phyloP scores from a whole-genome alignment of 495 filamentous ascomycete species.

The Recurvomyces mirabilis region DNA sequence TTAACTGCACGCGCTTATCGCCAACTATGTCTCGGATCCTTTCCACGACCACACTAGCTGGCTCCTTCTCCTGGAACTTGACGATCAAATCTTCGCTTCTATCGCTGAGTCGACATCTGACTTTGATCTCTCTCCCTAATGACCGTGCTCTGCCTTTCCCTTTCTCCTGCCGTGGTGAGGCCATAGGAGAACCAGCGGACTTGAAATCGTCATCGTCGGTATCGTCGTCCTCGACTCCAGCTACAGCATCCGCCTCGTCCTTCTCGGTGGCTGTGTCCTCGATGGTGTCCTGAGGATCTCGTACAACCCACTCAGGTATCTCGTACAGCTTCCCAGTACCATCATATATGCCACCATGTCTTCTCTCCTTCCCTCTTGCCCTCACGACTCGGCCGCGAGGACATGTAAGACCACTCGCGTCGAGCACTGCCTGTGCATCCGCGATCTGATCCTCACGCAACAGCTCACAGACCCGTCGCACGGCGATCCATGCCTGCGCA shows the following conservation, averaged over 20 bases:
- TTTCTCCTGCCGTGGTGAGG: conserved; percentile 15
- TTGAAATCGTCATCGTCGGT: conserved; percentile 26
- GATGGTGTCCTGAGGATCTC: conserved; percentile 60
- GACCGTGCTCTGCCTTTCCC: conserved; percentile 27
- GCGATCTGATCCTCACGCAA: conserved; percentile 48
- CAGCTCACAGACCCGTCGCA: conserved; percentile 53
- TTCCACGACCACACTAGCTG: conserved; percentile 48
- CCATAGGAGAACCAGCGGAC: background rate
- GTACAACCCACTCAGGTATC: conserved; percentile 63
- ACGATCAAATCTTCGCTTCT: conserved; percentile 54
- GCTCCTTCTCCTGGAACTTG: conserved; percentile 47
- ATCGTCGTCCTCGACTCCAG: conserved; percentile 2
- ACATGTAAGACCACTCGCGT: conserved; percentile 67
- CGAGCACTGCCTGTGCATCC: conserved; percentile 68
- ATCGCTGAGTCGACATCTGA: conserved; percentile 59
- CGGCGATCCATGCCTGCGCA: conserved; percentile 64
- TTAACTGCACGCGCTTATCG: conserved; percentile 51
- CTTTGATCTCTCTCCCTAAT: conserved; percentile 41
- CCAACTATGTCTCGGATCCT: conserved; percentile 51
- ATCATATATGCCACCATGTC: conserved; percentile 58
- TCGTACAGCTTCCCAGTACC: conserved; percentile 54
- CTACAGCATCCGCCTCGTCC: conserved; percentile 31
- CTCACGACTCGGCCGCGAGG: conserved; percentile 56
- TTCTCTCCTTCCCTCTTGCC: conserved; percentile 30
- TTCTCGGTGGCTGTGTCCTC: conserved; percentile 29